Evolutionary conservation across 106 monocot genomes (phyloP).

Genomic region (Platanthera guangdongensis): DNA sequence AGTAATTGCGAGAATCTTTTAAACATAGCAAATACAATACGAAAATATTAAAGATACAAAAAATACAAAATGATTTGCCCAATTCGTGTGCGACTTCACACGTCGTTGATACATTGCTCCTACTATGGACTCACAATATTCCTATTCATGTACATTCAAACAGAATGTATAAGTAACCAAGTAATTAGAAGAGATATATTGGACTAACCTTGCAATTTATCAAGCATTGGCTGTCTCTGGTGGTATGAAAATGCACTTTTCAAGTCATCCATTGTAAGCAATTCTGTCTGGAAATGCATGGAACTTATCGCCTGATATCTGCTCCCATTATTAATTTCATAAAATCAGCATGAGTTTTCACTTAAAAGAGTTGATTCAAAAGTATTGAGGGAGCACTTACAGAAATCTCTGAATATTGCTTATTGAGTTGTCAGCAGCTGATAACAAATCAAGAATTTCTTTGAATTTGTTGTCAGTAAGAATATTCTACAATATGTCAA

Average conservation of each 20-base stretch:
- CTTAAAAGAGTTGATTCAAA: background rate
- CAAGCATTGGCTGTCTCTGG: constrained; percentile 71
- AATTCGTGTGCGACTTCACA: no score
- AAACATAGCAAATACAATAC: no score
- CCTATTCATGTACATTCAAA: no score
- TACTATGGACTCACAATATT: no score
- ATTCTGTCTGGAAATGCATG: constrained; percentile 65
- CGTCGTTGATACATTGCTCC: no score
- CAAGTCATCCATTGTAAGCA: constrained; percentile 63
- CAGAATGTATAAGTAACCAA: no score
- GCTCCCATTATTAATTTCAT: constrained; percentile 4
- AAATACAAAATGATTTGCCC: no score
- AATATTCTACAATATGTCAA: constrained; percentile 43
- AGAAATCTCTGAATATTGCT: constrained; percentile 61
- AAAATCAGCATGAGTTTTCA: background rate
- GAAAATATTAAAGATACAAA: no score
- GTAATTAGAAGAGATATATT: no score
- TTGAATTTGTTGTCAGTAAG: constrained; percentile 69
- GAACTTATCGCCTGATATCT: constrained; percentile 61
- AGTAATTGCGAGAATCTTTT: no score
- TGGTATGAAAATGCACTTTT: constrained; percentile 36
- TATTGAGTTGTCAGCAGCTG: constrained; percentile 40
- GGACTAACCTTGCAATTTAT: constrained; percentile 49
- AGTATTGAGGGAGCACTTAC: constrained; percentile 34
- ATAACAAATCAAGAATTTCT: constrained; percentile 41